phyloP scores from a whole-genome alignment of 352 stramenopile genomes.

The Achlya hypogyna region DNA sequence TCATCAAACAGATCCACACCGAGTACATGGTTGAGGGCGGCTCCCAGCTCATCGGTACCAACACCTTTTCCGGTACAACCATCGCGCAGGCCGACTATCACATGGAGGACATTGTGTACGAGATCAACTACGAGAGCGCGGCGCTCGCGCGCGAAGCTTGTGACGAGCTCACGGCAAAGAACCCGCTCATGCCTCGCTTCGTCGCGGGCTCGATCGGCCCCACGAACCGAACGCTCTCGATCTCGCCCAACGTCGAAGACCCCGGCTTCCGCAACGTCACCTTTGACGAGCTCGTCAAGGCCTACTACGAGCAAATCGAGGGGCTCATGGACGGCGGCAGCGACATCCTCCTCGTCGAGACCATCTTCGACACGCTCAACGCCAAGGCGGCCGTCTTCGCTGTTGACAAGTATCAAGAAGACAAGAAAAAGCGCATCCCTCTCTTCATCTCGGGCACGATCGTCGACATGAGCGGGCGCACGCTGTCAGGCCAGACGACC shows the following conservation, averaged over 20 bases:
- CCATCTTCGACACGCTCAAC: conserved; percentile 97
- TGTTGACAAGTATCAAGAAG: conserved; percentile 89
- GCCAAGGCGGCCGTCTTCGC: conserved; percentile 95
- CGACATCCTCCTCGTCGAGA: conserved; percentile 96
- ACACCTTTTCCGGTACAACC: conserved; percentile 95
- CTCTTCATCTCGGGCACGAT: conserved; percentile 96
- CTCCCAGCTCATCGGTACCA: conserved; percentile 94
- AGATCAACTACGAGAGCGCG: conserved; percentile 93
- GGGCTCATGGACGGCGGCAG: conserved; percentile 91
- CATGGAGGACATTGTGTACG: conserved; percentile 93
- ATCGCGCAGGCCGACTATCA: conserved; percentile 96
- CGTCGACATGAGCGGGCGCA: conserved; percentile 94
- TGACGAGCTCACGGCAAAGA: conserved; percentile 88
- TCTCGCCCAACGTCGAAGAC: conserved; percentile 94
- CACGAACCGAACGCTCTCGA: conserved; percentile 93
- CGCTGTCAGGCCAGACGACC: conserved; percentile 93
- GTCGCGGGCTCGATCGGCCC: conserved; percentile 93
- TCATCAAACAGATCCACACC: conserved; percentile 93
- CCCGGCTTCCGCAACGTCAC: conserved; percentile 90
- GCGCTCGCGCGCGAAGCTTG: conserved; percentile 86
- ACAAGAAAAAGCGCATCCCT: conserved; percentile 84
- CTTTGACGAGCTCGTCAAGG: conserved; percentile 94
- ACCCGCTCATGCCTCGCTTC: conserved; percentile 91
- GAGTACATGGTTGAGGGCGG: conserved; percentile 91
- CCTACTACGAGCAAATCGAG: conserved; percentile 94